These are phyloP conservation scores for Trichoderma harzianum DNA, from an alignment of 2,329 filamentous ascomycete species.

Conservation along the genomic window DNA sequence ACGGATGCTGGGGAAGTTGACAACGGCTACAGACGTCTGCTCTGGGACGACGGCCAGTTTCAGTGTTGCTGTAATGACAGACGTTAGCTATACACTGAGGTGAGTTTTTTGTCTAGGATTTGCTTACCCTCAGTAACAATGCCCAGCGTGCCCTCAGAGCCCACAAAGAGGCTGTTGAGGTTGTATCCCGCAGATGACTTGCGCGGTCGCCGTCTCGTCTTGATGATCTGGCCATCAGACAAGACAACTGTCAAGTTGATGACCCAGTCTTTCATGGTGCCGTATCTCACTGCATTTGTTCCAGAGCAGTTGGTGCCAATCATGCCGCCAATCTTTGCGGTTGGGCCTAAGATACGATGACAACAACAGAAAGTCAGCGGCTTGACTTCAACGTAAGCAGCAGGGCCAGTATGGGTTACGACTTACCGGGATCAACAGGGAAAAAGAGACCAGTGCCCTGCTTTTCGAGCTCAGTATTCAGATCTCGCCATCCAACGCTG, in stretches of 20 bases:
- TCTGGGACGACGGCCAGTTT: constrained; percentile 76
- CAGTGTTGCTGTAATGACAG: constrained; percentile 55
- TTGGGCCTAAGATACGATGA: constrained; percentile 42
- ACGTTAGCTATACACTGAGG: not conserved
- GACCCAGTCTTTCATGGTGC: constrained; percentile 87
- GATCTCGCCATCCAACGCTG: constrained; percentile 84
- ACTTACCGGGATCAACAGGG: constrained; percentile 75
- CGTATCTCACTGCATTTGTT: constrained; percentile 77
- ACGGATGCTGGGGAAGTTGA: constrained; percentile 73
- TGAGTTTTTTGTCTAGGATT: not conserved
- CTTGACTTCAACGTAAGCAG: not conserved
- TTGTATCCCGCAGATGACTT: constrained; percentile 85
- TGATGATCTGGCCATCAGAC: constrained; percentile 74
- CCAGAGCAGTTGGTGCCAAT: constrained; percentile 75
- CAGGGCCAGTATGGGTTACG: not conserved
- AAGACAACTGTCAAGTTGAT: constrained; percentile 79
- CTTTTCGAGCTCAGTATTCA: constrained; percentile 70
- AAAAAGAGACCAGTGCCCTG: constrained; percentile 79
- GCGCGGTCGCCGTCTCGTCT: constrained; percentile 71
- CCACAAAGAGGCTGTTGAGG: constrained; percentile 74
- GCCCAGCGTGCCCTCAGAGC: constrained; percentile 77
- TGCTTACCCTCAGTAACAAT: constrained; percentile 67
- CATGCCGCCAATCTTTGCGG: constrained; percentile 78
- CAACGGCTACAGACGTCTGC: constrained; percentile 73
- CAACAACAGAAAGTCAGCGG: not conserved